These are phyloP conservation scores for Eimeria praecox DNA, from an alignment of 169 alveolate species.

Conservation along the genomic window DNA sequence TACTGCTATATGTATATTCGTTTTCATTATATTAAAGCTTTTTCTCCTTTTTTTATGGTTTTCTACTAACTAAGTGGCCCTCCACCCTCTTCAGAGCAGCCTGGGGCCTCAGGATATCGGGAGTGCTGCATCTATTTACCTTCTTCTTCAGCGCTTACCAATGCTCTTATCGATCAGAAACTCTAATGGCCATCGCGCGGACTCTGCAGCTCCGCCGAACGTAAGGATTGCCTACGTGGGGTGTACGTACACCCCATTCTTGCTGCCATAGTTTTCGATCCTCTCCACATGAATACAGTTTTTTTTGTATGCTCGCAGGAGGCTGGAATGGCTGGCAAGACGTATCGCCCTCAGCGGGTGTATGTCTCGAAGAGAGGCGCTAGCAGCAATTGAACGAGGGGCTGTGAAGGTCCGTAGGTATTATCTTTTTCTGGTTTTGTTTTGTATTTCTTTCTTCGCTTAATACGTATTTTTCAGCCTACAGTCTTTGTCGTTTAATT, in stretches of 20 bases:
- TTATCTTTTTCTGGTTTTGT: no score
- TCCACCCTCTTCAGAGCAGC: no score
- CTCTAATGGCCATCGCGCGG: constrained; percentile 42
- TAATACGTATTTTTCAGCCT: no score
- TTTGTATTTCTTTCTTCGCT: no score
- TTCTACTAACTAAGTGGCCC: neutral
- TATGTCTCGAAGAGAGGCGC: constrained; percentile 14
- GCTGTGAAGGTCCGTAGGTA: constrained; percentile 40
- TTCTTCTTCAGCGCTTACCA: neutral
- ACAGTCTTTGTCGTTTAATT: no score
- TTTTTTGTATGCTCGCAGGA: neutral
- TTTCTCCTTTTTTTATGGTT: neutral
- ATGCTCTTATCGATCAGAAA: neutral
- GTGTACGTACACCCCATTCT: neutral
- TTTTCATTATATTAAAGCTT: neutral
- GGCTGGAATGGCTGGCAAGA: constrained; percentile 54
- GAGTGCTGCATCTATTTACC: no score
- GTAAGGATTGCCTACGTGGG: neutral
- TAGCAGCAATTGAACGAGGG: constrained; percentile 24
- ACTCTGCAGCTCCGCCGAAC: constrained; percentile 49
- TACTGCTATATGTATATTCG: no score
- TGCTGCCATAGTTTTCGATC: neutral
- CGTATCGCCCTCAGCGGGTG: constrained; percentile 55
- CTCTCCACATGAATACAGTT: neutral
- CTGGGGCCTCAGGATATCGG: no score